Conservation (phyloP, 2,329 filamentous ascomycete species). For the Trichoderma guizhouense region DNA sequence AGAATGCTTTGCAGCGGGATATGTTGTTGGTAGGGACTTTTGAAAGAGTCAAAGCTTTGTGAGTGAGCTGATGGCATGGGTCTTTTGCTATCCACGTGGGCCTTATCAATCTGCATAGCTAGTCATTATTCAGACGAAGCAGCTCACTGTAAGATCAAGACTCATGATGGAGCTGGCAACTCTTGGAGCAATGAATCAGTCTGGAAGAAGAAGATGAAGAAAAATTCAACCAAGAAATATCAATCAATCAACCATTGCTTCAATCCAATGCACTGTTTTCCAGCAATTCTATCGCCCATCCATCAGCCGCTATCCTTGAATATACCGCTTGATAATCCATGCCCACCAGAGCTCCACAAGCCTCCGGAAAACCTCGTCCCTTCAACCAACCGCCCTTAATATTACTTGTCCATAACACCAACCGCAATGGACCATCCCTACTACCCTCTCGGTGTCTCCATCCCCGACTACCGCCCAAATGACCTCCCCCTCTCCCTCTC, state of each 20-base stretch:
- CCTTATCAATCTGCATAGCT: background rate
- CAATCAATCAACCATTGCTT: background rate
- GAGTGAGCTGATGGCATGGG: background rate
- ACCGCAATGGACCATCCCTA: slow-evolving; percentile 42
- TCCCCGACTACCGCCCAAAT: slow-evolving; percentile 48
- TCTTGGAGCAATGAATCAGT: background rate
- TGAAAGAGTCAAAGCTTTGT: background rate
- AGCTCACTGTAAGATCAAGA: background rate
- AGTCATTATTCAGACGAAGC: background rate
- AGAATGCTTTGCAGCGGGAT: background rate
- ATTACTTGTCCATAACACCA: background rate
- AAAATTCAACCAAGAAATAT: background rate
- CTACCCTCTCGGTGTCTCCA: slow-evolving; percentile 41
- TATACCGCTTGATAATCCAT: background rate
- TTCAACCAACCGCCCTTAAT: background rate
- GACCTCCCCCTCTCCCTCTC: slow-evolving; percentile 37
- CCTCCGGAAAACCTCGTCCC: background rate
- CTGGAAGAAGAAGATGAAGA: background rate
- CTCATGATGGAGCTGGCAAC: background rate
- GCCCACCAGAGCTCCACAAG: background rate
- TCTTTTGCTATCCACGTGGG: background rate
- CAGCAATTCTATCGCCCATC: background rate
- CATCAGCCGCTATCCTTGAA: background rate
- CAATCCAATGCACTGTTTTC: background rate
- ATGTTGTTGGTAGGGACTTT: background rate